Percentiles rank a stretch among this genome's conserved stretches.
These are phyloP conservation scores for Novymonas esmeraldas DNA, from an alignment of 208 protist species.

Conservation along the genomic window DNA sequence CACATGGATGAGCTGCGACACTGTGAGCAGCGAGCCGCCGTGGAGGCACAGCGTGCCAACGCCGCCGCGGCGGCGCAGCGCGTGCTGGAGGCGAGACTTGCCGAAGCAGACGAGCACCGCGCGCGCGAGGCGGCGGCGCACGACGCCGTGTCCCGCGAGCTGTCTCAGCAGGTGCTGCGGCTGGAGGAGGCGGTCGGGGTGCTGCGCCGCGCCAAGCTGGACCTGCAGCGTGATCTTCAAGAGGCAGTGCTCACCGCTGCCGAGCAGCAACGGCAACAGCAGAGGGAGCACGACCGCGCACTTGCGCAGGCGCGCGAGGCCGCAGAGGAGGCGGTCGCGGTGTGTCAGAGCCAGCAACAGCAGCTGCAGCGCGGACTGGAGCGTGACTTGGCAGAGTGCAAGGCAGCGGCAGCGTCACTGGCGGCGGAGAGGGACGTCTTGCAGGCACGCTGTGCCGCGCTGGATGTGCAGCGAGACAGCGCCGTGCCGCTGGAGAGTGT, in stretches of 20 bases:
- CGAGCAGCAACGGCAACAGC: background rate
- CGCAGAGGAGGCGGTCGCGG: no score
- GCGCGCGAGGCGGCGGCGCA: background rate
- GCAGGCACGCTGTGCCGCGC: background rate
- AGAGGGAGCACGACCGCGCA: no score
- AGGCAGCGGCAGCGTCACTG: no score
- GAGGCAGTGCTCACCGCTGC: no score
- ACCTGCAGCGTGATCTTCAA: conserved; percentile 6
- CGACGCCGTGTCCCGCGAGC: background rate
- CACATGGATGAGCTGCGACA: conserved; percentile 23
- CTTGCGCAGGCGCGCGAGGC: no score
- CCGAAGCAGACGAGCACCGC: background rate
- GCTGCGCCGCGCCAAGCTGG: conserved; percentile 9
- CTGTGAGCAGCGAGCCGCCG: conserved; percentile 4
- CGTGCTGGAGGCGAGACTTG: conserved; percentile 9
- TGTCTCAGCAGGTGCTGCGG: conserved; percentile 23
- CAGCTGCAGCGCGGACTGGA: no score
- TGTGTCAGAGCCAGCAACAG: no score
- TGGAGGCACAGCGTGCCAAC: conserved; percentile 17
- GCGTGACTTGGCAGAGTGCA: no score
- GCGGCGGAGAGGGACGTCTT: background rate
- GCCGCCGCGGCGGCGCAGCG: background rate
- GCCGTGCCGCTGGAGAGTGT: background rate
- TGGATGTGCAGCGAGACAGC: no score
- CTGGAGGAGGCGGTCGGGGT: conserved; percentile 12